These are phyloP conservation scores for Trichoderma sp. DNA, from an alignment of 2,329 filamentous ascomycete species.

Conservation along the genomic window DNA sequence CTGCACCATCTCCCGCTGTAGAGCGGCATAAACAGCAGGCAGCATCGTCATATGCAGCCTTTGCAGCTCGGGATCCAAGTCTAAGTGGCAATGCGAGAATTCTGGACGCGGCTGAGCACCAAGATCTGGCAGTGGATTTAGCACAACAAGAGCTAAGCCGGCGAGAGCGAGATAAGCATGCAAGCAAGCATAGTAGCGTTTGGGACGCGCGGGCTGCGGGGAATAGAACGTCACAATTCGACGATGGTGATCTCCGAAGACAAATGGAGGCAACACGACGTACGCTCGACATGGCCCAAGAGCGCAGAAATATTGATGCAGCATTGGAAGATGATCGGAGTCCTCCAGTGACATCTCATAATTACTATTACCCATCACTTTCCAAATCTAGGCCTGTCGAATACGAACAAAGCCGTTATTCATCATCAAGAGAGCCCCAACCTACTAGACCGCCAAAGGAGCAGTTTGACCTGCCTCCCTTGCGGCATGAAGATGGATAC, in stretches of 20 bases:
- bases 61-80: slow-evolving; percentile 59
- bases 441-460: slow-evolving; percentile 37
- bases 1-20: slow-evolving; percentile 34
- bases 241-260: slow-evolving; percentile 46
- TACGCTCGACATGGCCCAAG: slow-evolving; percentile 41
- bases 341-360: slow-evolving; percentile 29
- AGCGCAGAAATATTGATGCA: slow-evolving; percentile 25
- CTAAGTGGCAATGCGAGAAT: slow-evolving; percentile 57
- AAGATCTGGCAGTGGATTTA: slow-evolving; percentile 72
- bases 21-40: not conserved
- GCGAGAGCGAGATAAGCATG: slow-evolving; percentile 60
- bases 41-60: slow-evolving; percentile 40
- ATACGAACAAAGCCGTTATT: slow-evolving; percentile 33
- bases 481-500: not conserved
- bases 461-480: slow-evolving; percentile 19
- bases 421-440: slow-evolving; percentile 27
- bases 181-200: slow-evolving; percentile 55
- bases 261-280: slow-evolving; percentile 55
- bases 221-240: slow-evolving; percentile 20
- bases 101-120: slow-evolving; percentile 68
- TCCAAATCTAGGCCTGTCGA: slow-evolving; percentile 49
- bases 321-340: slow-evolving; percentile 29
- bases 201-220: slow-evolving; percentile 41
- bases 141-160: slow-evolving; percentile 70
- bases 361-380: slow-evolving; percentile 59